Base-by-base conservation (phyloP, 1,284 basidiomycete species). In the Trametes pubescens region DNA sequence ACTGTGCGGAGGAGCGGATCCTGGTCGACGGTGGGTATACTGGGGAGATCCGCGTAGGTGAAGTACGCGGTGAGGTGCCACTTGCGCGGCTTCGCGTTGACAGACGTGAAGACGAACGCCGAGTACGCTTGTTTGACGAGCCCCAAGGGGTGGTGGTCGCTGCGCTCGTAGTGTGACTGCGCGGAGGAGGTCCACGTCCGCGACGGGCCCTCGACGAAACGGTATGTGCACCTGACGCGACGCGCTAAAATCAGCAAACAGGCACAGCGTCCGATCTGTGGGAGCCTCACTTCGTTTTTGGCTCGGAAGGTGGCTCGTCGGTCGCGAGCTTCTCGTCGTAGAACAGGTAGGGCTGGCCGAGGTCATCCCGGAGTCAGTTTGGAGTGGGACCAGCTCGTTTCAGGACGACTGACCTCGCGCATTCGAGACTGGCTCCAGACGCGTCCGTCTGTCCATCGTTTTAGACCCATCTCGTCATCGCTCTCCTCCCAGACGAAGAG, bases 401-500 rank as follows among this genome's bases (percentile, higher is more conserved):
- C 55, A 56, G 68, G 62, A 53, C 62, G 61, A 64, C 74, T 68
- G 66, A 84, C 85, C 80, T 87, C 86, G 69, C 86, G 79, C 85
- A 87, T 87, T 52, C 86, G 81, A 60, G 84, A 86, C 73, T 87
- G 86, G 58, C 86, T 86, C 86, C 86, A 88, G 56, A 88, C 80
- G 37, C 86, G 81, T 26, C 87, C 87, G 76, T 89, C 88, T 76
- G 86, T 87, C 85, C 84, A 86, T 65, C 85, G 78, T 73, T 86
- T 87, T 62, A 88, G 75, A 11, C 86, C 85, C 63, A 81, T 80
- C 64, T 87, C 86, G 65, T 87, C 86, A 59, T 87, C 86, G 68
- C 83, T 83, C 75, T 88, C 86, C 70, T 87, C 83, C 87, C 87
- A 89, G 61, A 88, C 85, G 71, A 88, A 89, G 22, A 89, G 79